Conservation (phyloP, 2,329 filamentous ascomycete species). For the Neofusicoccum ribis region DNA sequence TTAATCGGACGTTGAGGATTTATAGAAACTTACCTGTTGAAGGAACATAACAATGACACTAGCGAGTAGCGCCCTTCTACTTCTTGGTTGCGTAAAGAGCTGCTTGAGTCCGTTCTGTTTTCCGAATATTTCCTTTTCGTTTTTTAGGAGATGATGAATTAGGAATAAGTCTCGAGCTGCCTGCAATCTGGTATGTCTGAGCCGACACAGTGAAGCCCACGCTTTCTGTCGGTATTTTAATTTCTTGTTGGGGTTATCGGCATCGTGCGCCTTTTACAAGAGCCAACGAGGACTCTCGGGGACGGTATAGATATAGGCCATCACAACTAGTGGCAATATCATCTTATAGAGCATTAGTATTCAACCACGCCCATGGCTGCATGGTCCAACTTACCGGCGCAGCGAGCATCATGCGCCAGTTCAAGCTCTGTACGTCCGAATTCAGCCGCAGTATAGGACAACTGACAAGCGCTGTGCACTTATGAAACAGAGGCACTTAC, state of each 20-base stretch:
- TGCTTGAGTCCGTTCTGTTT: conserved; percentile 30
- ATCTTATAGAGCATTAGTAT: conserved; percentile 27
- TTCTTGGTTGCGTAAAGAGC: conserved; percentile 28
- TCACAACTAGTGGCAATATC: conserved; percentile 27
- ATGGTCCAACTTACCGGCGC: conserved; percentile 27
- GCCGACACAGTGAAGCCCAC: conserved; percentile 51
- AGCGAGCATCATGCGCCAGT: conserved; percentile 28
- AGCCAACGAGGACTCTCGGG: conserved; percentile 28
- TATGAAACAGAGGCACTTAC: too few species aligned
- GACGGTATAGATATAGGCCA: conserved; percentile 27
- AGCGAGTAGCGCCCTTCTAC: conserved; percentile 27
- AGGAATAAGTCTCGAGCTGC: conserved; percentile 58
- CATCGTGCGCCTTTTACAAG: conserved; percentile 26
- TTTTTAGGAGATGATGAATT: conserved; percentile 32
- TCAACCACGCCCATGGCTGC: not conserved
- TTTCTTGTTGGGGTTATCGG: conserved; percentile 29
- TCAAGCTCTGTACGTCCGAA: too few species aligned
- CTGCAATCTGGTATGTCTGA: conserved; percentile 54
- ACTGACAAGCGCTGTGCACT: too few species aligned
- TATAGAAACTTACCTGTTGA: too few species aligned
- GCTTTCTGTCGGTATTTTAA: conserved; percentile 39
- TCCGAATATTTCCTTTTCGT: conserved; percentile 33
- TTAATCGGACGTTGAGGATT: too few species aligned
- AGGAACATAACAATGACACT: conserved; percentile 34
- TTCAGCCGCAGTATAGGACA: too few species aligned